These are phyloP conservation scores for Penicillium sp. DNA, from an alignment of 2,329 filamentous ascomycete species.

Conservation along the genomic window DNA sequence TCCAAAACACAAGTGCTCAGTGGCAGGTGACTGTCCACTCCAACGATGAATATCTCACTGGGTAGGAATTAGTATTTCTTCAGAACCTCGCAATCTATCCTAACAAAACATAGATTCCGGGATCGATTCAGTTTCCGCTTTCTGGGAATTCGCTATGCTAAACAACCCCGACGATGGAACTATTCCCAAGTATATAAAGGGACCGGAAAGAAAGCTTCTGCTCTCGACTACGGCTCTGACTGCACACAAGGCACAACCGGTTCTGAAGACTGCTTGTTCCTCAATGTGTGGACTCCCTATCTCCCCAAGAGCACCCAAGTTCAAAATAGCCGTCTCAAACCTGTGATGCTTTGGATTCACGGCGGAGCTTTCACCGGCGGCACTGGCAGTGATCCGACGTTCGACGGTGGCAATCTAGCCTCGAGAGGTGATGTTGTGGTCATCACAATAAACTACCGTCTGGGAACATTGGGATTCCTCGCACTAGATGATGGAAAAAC, in stretches of 20 bases:
- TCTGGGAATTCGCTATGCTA: slow-evolving; percentile 48
- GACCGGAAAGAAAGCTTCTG: slow-evolving; percentile 46
- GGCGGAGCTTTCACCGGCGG: slow-evolving; percentile 58
- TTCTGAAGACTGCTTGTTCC: slow-evolving; percentile 49
- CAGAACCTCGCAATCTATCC: background rate
- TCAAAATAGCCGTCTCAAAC: slow-evolving; percentile 40
- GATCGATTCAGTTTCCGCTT: slow-evolving; percentile 55
- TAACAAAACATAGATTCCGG: slow-evolving; percentile 39
- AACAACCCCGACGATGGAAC: slow-evolving; percentile 41
- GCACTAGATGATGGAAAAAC: slow-evolving; percentile 55
- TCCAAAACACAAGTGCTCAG: slow-evolving; percentile 10
- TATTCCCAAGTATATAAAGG: slow-evolving; percentile 50
- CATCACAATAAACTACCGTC: slow-evolving; percentile 60
- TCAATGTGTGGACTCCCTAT: slow-evolving; percentile 46
- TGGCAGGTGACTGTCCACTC: slow-evolving; percentile 20
- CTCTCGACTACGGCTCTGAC: slow-evolving; percentile 35
- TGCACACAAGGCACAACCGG: slow-evolving; percentile 44
- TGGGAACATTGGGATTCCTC: slow-evolving; percentile 58
- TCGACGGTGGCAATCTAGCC: slow-evolving; percentile 57
- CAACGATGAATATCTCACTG: slow-evolving; percentile 19
- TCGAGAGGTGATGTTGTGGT: slow-evolving; percentile 60
- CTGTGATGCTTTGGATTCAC: slow-evolving; percentile 54
- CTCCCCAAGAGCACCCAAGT: slow-evolving; percentile 33
- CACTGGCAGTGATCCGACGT: slow-evolving; percentile 33
- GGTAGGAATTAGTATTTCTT: slow-evolving; percentile 5